Percentiles rank a stretch among this genome's conserved stretches.
Conservation (phyloP, 768 basidiomycete species). For the Lactarius akahatsu region DNA sequence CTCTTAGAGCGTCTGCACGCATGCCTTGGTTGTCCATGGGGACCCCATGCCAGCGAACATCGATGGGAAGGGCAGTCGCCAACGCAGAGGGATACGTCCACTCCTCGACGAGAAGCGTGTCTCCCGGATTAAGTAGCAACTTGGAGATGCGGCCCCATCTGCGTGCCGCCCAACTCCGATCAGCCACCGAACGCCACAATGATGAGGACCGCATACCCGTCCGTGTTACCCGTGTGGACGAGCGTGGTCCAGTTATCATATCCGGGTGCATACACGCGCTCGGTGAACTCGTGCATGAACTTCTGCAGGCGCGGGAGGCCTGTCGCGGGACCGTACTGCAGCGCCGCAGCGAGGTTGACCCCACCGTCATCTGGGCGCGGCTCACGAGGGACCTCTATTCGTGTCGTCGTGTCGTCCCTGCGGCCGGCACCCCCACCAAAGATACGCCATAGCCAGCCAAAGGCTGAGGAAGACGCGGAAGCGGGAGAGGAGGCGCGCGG, state of each 20-base stretch:
- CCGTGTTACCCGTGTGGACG: conserved; percentile 68
- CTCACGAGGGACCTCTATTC: conserved; percentile 63
- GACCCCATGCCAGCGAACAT: conserved; percentile 52
- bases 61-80: conserved; percentile 38
- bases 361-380: conserved; percentile 42
- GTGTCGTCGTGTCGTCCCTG: conserved; percentile 44
- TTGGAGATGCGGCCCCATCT: conserved; percentile 56
- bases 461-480: conserved; percentile 33
- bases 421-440: conserved; percentile 37
- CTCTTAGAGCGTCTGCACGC: conserved; percentile 57
- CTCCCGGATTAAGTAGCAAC: conserved; percentile 67
- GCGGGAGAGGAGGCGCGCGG: conserved; percentile 20
- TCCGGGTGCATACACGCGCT: conserved; percentile 53
- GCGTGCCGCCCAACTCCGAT: not conserved
- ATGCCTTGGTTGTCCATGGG: conserved; percentile 73
- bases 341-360: conserved; percentile 58
- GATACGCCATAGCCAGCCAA: conserved; percentile 61
- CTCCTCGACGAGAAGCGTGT: conserved; percentile 57
- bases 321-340: conserved; percentile 63
- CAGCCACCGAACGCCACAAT: not conserved
- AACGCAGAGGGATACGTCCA: conserved; percentile 74
- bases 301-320: conserved; percentile 58
- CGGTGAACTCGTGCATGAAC: conserved; percentile 58
- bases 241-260: conserved; percentile 61
- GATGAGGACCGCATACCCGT: conserved; percentile 40